Percentiles rank a stretch among this genome's conserved stretches.
These are phyloP conservation scores for Cydonia oblonga DNA, from an alignment of 331 rosid genomes.

Conservation along the genomic window DNA sequence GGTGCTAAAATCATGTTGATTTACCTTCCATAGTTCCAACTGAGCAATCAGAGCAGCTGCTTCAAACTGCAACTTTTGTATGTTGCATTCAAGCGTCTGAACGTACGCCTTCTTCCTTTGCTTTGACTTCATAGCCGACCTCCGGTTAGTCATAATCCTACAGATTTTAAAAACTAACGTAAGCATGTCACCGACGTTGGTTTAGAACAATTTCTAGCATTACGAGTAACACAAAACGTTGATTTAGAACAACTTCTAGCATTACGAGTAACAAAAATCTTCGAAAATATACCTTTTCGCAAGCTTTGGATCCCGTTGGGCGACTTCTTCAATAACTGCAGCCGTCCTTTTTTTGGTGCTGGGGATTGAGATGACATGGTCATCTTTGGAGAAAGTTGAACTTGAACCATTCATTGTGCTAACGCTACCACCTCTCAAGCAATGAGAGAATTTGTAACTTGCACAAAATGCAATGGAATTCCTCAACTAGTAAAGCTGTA, in stretches of 20 bases:
- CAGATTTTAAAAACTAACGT: not conserved
- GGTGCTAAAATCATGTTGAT: not conserved
- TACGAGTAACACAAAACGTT: not conserved
- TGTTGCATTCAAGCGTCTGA: not conserved
- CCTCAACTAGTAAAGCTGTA: not conserved
- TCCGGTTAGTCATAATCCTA: not conserved
- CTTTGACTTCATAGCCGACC: not conserved
- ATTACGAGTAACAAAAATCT: not conserved
- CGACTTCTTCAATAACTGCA: not conserved
- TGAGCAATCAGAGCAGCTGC: not conserved
- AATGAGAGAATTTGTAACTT: no score
- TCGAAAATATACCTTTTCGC: not conserved
- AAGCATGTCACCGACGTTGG: not conserved
- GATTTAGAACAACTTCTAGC: not conserved
- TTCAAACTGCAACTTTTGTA: not conserved
- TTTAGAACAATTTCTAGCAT: not conserved
- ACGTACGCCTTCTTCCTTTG: not conserved
- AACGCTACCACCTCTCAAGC: not conserved
- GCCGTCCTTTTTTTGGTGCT: not conserved
- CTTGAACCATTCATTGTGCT: not conserved
- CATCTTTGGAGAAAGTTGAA: not conserved
- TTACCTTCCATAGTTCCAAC: not conserved
- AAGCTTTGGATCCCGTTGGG: not conserved
- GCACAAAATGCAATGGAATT: no score
- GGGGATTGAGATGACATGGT: not conserved